Evolutionary conservation across 805 yeast species (phyloP).

Genomic region (Zygoascus flipseniorum): DNA sequence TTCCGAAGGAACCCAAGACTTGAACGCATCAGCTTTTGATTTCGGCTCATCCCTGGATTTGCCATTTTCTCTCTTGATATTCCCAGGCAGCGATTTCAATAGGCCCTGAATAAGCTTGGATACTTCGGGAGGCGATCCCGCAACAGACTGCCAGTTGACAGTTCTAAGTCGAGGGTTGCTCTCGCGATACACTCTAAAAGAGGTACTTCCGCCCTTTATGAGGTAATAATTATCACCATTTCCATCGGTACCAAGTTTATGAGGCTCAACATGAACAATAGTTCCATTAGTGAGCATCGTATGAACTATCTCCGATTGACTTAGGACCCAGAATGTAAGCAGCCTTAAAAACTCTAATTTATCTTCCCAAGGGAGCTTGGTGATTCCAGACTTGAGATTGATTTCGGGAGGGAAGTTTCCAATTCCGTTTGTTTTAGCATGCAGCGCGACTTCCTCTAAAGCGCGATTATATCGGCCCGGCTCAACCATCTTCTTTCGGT

Average conservation of each 20-base stretch:
- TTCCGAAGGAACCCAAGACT: neutral
- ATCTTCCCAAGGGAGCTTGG: conserved; percentile 25
- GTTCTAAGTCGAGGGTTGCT: conserved; percentile 24
- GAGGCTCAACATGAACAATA: neutral
- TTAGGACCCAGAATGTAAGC: conserved; percentile 28
- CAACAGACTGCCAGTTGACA: conserved; percentile 28
- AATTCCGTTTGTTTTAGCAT: neutral
- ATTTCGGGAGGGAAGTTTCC: conserved; percentile 1
- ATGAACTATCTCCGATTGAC: conserved; percentile 23
- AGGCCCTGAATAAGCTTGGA: neutral
- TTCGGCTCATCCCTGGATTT: neutral
- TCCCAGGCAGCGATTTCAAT: neutral
- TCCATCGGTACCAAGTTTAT: neutral
- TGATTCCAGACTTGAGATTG: conserved; percentile 19
- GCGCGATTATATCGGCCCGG: conserved; percentile 29
- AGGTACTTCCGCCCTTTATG: conserved; percentile 17
- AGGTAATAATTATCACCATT: conserved; percentile 1
- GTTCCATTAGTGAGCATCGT: neutral
- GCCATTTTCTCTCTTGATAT: neutral
- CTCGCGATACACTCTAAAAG: conserved; percentile 27
- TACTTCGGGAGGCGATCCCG: conserved; percentile 17
- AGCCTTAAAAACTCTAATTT: conserved; percentile 28
- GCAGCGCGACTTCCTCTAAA: conserved; percentile 29
- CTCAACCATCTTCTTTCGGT: conserved; percentile 34
- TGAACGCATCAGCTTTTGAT: neutral